Base-by-base conservation (phyloP, 805 yeast species). In the Barnettozyma sp. region DNA sequence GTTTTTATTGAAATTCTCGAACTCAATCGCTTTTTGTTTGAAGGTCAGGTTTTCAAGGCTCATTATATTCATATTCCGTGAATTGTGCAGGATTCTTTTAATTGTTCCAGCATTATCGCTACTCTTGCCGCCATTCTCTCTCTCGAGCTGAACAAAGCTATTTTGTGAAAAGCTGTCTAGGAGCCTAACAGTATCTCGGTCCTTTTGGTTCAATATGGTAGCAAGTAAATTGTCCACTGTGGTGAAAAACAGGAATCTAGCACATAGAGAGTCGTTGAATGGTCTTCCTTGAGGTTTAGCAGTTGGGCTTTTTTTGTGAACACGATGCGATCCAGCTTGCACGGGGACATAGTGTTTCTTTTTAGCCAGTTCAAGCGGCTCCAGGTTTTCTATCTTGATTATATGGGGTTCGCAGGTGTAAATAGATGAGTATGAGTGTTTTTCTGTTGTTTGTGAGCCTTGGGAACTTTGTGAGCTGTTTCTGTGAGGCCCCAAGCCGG, bases 261-360 rank as follows among this genome's bases (percentile, higher is more conserved):
- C 56, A 15, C 45, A 43, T 21, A 53, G 33, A 10, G 42, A 43
- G 12, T 48, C 51, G 22, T 50, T 53, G 36, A 50, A 53, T 9
- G 58, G 58, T 35, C 58, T 42, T 13, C 58, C 58, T 25, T 53
- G 55, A n/a, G 48, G 31, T 31, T 41, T 50, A 5, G 26, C 16
- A 2, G 20, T 19, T 3, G 26, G 33, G 4, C 26, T 28, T 31
- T 36, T 42, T 34, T 42, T 40, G 30, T 38, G 33, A 19, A 39
- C 31, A 23, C 35, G 38, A n/a, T 17, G 17, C 10, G 34, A 26
- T 11, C n/a, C n/a, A n/a, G 35, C 25, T 30, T 30, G 31, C 19
- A 24, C 26, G 14, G 45, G 33, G 18, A 29, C 20, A 28, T 50
- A 48, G 33, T 52, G 50, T 39, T 49, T 48, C 49, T 48, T 53